phyloP scores from a whole-genome alignment of 148 eudicot genomes.

The Salicornia ramosissima region DNA sequence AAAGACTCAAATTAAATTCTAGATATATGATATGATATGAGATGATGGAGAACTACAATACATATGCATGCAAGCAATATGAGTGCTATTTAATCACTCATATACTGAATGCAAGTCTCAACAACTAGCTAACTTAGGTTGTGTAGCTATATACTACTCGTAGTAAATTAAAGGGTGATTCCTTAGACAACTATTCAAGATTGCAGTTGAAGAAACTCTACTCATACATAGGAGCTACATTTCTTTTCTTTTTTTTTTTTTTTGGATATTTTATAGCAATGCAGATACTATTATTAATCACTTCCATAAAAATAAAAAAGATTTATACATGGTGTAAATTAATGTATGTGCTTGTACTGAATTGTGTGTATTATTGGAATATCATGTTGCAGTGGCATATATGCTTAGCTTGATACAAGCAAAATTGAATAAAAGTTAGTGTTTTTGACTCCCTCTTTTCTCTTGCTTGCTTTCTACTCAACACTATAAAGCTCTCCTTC shows the following conservation, averaged over 20 bases:
- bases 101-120: conserved; percentile 3
- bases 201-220: conserved; percentile 28
- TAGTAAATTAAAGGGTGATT: conserved; percentile 3
- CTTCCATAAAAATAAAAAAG: no score
- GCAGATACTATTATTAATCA: not conserved
- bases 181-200: conserved; percentile 17
- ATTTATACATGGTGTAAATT: not conserved
- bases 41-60: no score
- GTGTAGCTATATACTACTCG: not conserved
- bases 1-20: no score
- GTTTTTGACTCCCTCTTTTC: conserved; percentile 7
- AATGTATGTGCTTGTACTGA: not conserved
- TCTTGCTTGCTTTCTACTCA: conserved; percentile 30
- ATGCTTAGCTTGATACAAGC: conserved; percentile 26
- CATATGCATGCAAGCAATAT: no score
- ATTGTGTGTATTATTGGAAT: not conserved
- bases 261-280: not conserved
- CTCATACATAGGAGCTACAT: not conserved
- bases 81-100: not conserved
- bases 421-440: conserved; percentile 10
- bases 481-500: conserved; percentile 5
- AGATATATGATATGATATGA: no score
- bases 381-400: conserved; percentile 19
- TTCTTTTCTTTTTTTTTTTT: no score
- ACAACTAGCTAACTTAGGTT: not conserved